Percentiles rank a stretch among this genome's conserved stretches.
Evolutionary conservation across 305 asterid genomes (phyloP).

Genomic region (Rubia balearica): DNA sequence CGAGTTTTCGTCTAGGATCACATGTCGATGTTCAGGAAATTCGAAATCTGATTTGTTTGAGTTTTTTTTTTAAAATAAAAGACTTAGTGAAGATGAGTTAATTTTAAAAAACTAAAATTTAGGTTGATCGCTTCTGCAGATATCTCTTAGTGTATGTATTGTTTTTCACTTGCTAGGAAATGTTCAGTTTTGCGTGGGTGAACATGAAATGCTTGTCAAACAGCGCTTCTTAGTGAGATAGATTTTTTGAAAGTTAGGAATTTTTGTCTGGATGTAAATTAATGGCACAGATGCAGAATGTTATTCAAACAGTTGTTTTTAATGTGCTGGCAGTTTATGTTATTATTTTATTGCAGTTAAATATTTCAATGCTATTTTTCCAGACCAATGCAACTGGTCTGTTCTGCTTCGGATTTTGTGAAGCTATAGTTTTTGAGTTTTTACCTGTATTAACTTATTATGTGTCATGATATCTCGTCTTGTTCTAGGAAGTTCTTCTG

Average conservation of each 20-base stretch:
- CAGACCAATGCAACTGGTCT: neutral
- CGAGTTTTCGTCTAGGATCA: neutral
- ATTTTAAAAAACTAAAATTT: neutral
- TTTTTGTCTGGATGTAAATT: neutral
- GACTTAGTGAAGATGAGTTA: too few relatives aligned
- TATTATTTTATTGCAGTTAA: too few relatives aligned
- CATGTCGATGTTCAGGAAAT: neutral
- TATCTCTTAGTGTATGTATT: neutral
- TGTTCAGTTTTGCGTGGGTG: neutral
- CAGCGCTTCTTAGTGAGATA: neutral
- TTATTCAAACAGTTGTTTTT: neutral
- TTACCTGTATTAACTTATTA: neutral
- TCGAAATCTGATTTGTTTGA: neutral
- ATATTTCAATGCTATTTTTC: neutral
- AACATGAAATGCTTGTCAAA: neutral
- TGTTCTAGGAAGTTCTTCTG: neutral
- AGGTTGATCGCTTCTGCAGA: neutral
- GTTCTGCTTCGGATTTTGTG: neutral
- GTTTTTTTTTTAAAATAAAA: neutral
- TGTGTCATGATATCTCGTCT: neutral
- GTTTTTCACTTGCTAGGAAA: neutral
- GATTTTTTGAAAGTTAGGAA: neutral
- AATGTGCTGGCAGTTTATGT: neutral
- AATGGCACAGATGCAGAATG: neutral
- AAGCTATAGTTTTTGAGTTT: neutral